Conservation (phyloP, 805 yeast species). For the Diddensiella transvaalensis region DNA sequence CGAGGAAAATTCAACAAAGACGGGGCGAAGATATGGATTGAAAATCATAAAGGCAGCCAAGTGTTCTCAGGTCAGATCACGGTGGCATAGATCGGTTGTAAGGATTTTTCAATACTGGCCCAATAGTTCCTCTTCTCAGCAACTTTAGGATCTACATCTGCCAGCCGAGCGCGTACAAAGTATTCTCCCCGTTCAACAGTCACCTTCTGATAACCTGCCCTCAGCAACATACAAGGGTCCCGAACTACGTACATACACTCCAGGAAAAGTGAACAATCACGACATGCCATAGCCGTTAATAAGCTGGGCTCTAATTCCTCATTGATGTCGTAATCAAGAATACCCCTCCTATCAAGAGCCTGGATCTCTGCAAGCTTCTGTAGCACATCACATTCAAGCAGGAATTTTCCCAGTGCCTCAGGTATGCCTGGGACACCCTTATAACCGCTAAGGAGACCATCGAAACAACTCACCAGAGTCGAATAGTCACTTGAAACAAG, state of each 20-base stretch:
- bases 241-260: conserved; percentile 29
- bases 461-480: conserved; percentile 5
- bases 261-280: conserved; percentile 55
- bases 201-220: conserved; percentile 3
- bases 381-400: conserved; percentile 21
- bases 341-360: conserved; percentile 28
- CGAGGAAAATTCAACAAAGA: conserved; percentile 21
- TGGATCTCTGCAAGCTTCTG: conserved; percentile 31
- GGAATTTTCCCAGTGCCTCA: conserved; percentile 15
- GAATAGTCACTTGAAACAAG: conserved; percentile 34
- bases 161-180: conserved; percentile 40
- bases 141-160: conserved; percentile 51
- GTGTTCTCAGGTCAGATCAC: conserved; percentile 26
- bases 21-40: conserved; percentile 33
- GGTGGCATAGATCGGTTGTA: conserved; percentile 12
- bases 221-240: conserved; percentile 22
- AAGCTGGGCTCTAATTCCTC: conserved; percentile 38
- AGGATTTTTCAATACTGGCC: conserved; percentile 40
- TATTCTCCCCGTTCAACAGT: conserved; percentile 22
- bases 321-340: conserved; percentile 16
- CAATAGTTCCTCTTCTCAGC: conserved; percentile 46
- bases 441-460: not conserved
- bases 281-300: conserved; percentile 48
- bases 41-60: conserved; percentile 21
- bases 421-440: conserved; percentile 18